Percentiles rank a stretch among this genome's conserved stretches.
These are phyloP conservation scores for Halophytophthora batemanensis DNA, from an alignment of 352 stramenopile species.

Conservation along the genomic window DNA sequence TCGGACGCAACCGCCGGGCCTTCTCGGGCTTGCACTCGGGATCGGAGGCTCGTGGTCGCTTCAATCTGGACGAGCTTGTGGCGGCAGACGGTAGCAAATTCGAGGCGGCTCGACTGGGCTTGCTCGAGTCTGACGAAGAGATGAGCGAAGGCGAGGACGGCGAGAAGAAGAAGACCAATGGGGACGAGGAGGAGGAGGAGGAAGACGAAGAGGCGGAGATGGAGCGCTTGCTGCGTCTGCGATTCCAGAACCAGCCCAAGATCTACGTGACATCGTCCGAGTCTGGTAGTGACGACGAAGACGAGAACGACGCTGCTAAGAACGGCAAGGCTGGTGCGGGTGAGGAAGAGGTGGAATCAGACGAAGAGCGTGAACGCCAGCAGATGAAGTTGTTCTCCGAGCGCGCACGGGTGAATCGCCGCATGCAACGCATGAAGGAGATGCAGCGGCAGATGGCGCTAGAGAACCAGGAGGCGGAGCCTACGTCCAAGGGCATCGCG, in stretches of 20 bases:
- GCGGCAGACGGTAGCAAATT: slow-evolving; percentile 75
- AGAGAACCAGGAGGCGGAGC: slow-evolving; percentile 36
- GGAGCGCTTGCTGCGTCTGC: slow-evolving; percentile 73
- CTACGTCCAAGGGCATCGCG: slow-evolving; percentile 13
- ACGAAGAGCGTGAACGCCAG: slow-evolving; percentile 77
- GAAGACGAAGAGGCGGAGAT: slow-evolving; percentile 82
- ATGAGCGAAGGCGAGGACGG: slow-evolving; percentile 46
- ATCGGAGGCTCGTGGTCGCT: slow-evolving; percentile 64
- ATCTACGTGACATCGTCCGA: slow-evolving; percentile 89
- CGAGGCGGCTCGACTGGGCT: slow-evolving; percentile 70
- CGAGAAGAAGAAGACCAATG: slow-evolving; percentile 27
- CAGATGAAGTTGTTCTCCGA: slow-evolving; percentile 88
- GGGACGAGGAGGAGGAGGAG: slow-evolving; percentile 33
- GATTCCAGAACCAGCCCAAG: slow-evolving; percentile 72
- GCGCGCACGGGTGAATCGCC: slow-evolving; percentile 74
- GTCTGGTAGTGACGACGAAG: slow-evolving; percentile 61
- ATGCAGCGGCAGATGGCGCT: slow-evolving; percentile 59
- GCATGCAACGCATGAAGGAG: slow-evolving; percentile 85
- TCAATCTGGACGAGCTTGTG: slow-evolving; percentile 80
- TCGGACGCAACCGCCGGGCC: slow-evolving; percentile 75
- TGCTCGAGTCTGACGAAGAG: slow-evolving; percentile 82
- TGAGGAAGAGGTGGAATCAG: slow-evolving; percentile 60
- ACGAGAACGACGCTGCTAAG: slow-evolving; percentile 23
- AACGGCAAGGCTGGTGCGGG: slow-evolving; percentile 16
- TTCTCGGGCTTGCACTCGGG: slow-evolving; percentile 56